Base-by-base conservation (phyloP, 331 rosid species). In the Malus hybrid region DNA sequence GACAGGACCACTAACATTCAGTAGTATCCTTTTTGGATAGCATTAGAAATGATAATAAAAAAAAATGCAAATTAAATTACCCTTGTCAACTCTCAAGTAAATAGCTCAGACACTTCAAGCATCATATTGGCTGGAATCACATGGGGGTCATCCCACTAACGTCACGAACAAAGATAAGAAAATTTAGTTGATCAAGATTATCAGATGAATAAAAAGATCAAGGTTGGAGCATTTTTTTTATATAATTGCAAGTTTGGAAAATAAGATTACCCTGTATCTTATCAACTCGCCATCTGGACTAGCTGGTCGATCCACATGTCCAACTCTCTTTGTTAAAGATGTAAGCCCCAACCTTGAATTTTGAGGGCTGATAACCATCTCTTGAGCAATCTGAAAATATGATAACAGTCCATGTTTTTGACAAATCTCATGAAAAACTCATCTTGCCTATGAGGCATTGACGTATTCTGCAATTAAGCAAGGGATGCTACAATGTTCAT, bases 301-400 rank as follows among this genome's bases (percentile, higher is more conserved):
- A 78, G 89, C 97, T 60, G 93, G 90, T 71, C 81, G 90, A 79
- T 94, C 96, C 76, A 67, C 83, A 74, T 92, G 73, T 72, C 97
- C 97, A 79, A 86, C 81, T 79, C 83, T 89, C 84, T 83, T 92
- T 39, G 99, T 94, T 79, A 92, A 88, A 55, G 86, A 78, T 42
- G 84, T 76, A 70, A 94, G 92, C 80, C 97, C 99, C 93, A 92
- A 78, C 81, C 87, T 92, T 69, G 77, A 39, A 85, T 92, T 92
- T 82, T 94, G 99, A 79, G 99, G 97, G 79, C 99, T 87, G 84
- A 94, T 94, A 33, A 90, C 99, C 99, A 94, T 92, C 89, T 94
- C 99, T 86, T 92, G 79, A 60, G 97, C 99, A 78, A 94, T 87
- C 99, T 94, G 90, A 74, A 39, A 39, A 39, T 39, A 39, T 39